These are phyloP conservation scores for Tuber borchii DNA, from an alignment of 495 filamentous ascomycete genomes.

Conservation along the genomic window DNA sequence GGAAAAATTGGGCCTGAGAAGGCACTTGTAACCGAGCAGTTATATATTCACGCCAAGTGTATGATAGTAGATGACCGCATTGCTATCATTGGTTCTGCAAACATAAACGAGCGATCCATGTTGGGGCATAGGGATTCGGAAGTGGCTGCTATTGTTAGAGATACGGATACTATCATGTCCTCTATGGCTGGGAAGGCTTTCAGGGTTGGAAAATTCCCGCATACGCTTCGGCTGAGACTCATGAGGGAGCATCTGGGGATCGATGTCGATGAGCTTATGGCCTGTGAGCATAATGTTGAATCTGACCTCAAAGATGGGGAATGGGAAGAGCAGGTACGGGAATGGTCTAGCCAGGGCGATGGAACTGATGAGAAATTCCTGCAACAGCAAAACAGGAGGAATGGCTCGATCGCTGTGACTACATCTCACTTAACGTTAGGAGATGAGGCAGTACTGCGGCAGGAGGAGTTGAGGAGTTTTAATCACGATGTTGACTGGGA, in stretches of 20 bases:
- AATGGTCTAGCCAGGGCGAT: constrained; percentile 19
- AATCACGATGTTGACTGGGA: constrained; percentile 78
- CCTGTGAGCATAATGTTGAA: constrained; percentile 38
- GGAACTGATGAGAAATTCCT: constrained; percentile 20
- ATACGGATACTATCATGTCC: constrained; percentile 89
- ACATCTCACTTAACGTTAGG: constrained; percentile 52
- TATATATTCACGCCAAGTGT: constrained; percentile 97
- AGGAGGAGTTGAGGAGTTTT: constrained; percentile 64
- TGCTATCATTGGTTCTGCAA: constrained; percentile 92
- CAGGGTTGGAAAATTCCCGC: constrained; percentile 82
- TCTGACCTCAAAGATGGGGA: constrained; percentile 52
- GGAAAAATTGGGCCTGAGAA: constrained; percentile 80
- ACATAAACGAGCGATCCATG: constrained; percentile 99
- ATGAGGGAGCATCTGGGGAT: constrained; percentile 97
- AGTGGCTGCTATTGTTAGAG: constrained; percentile 80
- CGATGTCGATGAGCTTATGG: constrained; percentile 84
- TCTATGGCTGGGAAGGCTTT: constrained; percentile 86
- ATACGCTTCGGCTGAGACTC: constrained; percentile 83
- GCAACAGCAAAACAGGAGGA: constrained; percentile 48
- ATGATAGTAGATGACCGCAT: constrained; percentile 94
- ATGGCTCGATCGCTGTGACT: not conserved
- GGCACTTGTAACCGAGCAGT: constrained; percentile 82
- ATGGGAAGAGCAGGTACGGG: constrained; percentile 44
- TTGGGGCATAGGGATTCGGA: constrained; percentile 85
- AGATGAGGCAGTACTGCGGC: constrained; percentile 57